Evolutionary conservation across 2,329 filamentous ascomycete genomes (phyloP).

Genomic region (Diaporthe vaccinii): DNA sequence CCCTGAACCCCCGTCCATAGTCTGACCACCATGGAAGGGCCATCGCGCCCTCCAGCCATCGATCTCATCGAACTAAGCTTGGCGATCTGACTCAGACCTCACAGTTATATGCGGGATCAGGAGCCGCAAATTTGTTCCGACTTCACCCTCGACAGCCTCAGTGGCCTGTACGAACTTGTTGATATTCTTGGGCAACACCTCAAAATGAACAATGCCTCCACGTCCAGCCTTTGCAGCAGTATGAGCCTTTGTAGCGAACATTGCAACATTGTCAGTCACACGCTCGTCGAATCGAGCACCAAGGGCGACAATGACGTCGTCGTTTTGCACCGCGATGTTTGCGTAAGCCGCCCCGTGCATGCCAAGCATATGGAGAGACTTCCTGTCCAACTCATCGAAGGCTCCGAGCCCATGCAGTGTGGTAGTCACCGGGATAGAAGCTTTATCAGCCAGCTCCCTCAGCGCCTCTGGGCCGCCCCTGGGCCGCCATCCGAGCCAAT

Average conservation of each 20-base stretch:
- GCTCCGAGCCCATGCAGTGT: slow-evolving; percentile 94
- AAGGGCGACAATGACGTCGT: slow-evolving; percentile 93
- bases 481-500: slow-evolving; percentile 84
- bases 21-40: background rate
- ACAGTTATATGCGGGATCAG: slow-evolving; percentile 71
- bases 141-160: slow-evolving; percentile 94
- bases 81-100: background rate
- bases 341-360: slow-evolving; percentile 98
- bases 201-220: slow-evolving; percentile 96
- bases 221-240: slow-evolving; percentile 85
- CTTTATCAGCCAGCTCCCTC: slow-evolving; percentile 90
- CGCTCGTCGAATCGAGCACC: slow-evolving; percentile 97
- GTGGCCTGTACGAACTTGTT: slow-evolving; percentile 99
- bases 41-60: background rate
- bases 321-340: slow-evolving; percentile 97
- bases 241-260: slow-evolving; percentile 91
- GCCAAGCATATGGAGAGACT: slow-evolving; percentile 97
- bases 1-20: background rate
- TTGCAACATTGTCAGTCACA: slow-evolving; percentile 83
- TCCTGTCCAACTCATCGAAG: slow-evolving; percentile 93
- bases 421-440: slow-evolving; percentile 94
- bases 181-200: slow-evolving; percentile 99
- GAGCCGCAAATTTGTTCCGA: slow-evolving; percentile 81
- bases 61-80: background rate
- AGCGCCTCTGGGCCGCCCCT: slow-evolving; percentile 66